Percentiles rank a stretch among this genome's conserved stretches.
phyloP scores from a whole-genome alignment of 441 rosid species.

The Populus tomentosa region DNA sequence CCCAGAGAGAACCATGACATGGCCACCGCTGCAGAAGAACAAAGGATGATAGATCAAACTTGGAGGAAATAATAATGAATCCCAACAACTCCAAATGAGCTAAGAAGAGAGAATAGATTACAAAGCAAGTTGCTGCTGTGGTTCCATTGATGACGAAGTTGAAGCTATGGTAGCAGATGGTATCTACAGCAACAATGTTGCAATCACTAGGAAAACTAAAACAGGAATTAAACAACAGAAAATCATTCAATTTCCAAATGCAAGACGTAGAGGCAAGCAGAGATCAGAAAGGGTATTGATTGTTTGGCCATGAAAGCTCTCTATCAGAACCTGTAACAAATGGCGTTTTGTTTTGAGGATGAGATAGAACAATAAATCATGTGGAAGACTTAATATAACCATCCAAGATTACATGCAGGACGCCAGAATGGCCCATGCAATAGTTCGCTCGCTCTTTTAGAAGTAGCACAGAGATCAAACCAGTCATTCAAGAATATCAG shows the following conservation, averaged over 20 bases:
- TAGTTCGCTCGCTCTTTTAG: neutral
- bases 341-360: neutral
- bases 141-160: conserved; percentile 84
- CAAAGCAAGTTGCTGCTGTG: conserved; percentile 82
- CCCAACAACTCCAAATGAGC: neutral
- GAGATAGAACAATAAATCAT: neutral
- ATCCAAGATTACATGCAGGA: neutral
- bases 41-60: neutral
- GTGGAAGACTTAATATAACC: neutral
- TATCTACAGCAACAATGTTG: conserved; percentile 37
- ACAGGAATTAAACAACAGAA: neutral
- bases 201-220: neutral
- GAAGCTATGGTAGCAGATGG: conserved; percentile 82
- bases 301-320: conserved; percentile 80
- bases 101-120: conserved; percentile 82
- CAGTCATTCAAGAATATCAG: neutral
- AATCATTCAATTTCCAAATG: neutral
- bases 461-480: neutral
- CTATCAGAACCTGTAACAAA: conserved; percentile 63
- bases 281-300: conserved; percentile 41
- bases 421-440: neutral
- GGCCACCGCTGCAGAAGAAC: neutral
- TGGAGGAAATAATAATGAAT: neutral
- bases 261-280: neutral
- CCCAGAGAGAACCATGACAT: neutral